Base-by-base conservation (phyloP, 179 eudicot species). In the Heliamphora pulchella region DNA sequence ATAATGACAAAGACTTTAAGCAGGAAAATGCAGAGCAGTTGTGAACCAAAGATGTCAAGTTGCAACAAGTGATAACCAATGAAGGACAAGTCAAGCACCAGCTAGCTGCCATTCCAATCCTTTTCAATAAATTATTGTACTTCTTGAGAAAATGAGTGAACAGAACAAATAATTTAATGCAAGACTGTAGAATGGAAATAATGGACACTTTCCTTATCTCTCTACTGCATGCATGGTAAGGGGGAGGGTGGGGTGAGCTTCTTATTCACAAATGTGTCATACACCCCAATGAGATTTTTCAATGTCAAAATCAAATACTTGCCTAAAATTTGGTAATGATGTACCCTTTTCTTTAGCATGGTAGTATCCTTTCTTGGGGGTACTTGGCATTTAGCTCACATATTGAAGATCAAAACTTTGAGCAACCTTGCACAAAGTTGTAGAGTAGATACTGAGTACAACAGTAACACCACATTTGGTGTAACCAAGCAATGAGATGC, bases 51-150 rank as follows among this genome's bases (percentile, higher is more conserved):
- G 31, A 31, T 31, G 31, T 31, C 31, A 0, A 31, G 31, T 31
- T 31, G 31, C 31, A 31, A 31, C 31, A 31, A 31, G 31, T 31
- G 31, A 31, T 31, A 31, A 0, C 31, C 31, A 31, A 31, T 31
- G 31, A 31, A 63, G n/a, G 67, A 18, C 9, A 18, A n/a, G 17
- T 63, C 9, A 69, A 4, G 53, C 74, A 39, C 74, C 74, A 41
- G 50, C 71, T 11, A 67, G 50, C 71, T 11, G 39, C 71, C 71
- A 67, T 67, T 67, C 71, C 71, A 67, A 67, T 67, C 71, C 71
- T 41, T 31, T 41, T 39, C 71, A 67, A 14, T 41, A 31, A 65
- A 31, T 8, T n/a, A 31, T 65, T 65, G 44, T 22, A 64, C 65
- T 61, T 61, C 0, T 3, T 14, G 5, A 66, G 31, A 31, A 31